Conservation (phyloP, 1,284 basidiomycete species). For the Leccinum fuscescens region DNA sequence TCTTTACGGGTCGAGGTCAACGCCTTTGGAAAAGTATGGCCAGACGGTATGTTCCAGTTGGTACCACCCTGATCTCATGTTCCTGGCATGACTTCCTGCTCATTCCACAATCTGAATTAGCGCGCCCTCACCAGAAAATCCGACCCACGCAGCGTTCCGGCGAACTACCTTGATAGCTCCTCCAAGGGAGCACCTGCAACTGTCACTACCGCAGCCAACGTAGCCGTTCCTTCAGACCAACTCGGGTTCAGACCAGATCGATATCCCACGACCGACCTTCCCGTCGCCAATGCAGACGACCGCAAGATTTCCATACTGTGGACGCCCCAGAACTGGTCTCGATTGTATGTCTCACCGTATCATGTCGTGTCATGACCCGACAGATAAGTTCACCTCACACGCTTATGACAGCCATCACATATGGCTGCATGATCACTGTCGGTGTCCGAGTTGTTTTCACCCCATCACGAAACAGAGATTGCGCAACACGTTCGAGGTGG, state of each 20-base stretch:
- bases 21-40: not conserved
- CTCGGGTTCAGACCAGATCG: slow-evolving; percentile 25
- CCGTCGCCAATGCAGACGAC: slow-evolving; percentile 56
- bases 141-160: not conserved
- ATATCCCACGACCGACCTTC: slow-evolving; percentile 39
- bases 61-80: not conserved
- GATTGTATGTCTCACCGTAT: slow-evolving; percentile 52
- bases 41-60: not conserved
- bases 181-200: not conserved
- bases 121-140: not conserved
- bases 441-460: slow-evolving; percentile 88
- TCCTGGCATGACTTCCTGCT: not conserved
- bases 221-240: slow-evolving; percentile 26
- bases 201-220: not conserved
- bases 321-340: slow-evolving; percentile 62
- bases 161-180: not conserved
- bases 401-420: slow-evolving; percentile 53
- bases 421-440: slow-evolving; percentile 85
- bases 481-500: slow-evolving; percentile 79
- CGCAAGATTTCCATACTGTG: slow-evolving; percentile 66
- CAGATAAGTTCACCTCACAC: not conserved
- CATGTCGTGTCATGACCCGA: not conserved
- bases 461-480: slow-evolving; percentile 87
- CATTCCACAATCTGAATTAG: not conserved
- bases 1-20: not conserved